Base-by-base conservation (phyloP, 208 protist species). In the Lotmaria passim region DNA sequence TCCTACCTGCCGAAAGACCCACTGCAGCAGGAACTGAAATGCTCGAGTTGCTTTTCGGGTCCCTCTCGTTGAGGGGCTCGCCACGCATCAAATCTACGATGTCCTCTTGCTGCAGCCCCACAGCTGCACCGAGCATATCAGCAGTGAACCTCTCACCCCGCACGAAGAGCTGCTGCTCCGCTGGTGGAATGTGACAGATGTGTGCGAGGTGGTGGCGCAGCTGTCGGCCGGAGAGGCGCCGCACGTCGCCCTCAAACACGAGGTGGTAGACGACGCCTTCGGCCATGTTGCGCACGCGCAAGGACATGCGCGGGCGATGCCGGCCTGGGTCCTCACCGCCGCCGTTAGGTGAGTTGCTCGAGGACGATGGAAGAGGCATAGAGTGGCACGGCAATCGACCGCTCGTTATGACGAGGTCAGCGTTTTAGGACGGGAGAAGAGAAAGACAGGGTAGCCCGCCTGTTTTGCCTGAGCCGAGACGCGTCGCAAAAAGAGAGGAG, bases 231-330 rank as follows among this genome's bases (percentile, higher is more conserved):
- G 78, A 87, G 24, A 93, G 78, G 7, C 74, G 68, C 28, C 34
- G 52, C 7, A 87, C 50, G 26, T 77, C 77, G 15, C 87, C 87
- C 26, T 87, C 83, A 61, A 93, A 87, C 30, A 88, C 76, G 31
- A 93, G 81, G 56, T 89, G 75, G 52, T 88, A 90, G 3, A 90
- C 53, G 23, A 88, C 73, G 23, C 83, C 81, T 3, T 59, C 69
- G 4, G 44, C 60, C 17, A 72, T 26, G 74, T 90, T 81, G 23
- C 82, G 83, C 6, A 93, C 79, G 8, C 69, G 74, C 12, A 93
- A 58, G 1, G 79, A 82, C 14, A 67, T 73, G 43, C 77, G 66
- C 21, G 24, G 38, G 11, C 47, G 44, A 5, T 23, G 24, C 10
- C 8, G 24, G 64, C 48, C n/a, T n/a, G n/a, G n/a, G n/a, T n/a